Percentiles rank a stretch among this genome's conserved stretches.
Evolutionary conservation across 345 rosid species (phyloP).

Genomic region (Lenwebbia sp.): DNA sequence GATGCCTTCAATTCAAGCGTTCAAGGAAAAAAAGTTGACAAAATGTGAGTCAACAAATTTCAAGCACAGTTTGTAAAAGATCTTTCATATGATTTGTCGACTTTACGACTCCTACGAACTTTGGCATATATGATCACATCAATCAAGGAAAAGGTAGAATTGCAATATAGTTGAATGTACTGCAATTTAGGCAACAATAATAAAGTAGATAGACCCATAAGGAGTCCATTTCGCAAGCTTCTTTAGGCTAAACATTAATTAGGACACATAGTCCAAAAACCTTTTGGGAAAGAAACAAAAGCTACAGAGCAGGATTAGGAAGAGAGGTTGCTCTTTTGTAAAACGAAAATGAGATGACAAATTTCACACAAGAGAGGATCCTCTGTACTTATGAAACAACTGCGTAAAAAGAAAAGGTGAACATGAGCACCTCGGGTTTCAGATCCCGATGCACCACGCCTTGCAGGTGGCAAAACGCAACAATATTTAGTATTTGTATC

Average conservation of each 20-base stretch:
- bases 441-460: conserved; percentile 98
- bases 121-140: neutral
- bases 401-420: neutral
- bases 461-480: conserved; percentile 92
- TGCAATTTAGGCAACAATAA: neutral
- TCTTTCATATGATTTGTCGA: neutral
- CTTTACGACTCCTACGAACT: neutral
- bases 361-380: neutral
- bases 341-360: neutral
- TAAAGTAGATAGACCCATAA: neutral
- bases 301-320: neutral
- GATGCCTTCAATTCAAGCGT: neutral
- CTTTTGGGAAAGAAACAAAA: neutral
- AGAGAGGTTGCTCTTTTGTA: neutral
- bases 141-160: neutral
- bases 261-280: neutral
- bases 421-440: conserved; percentile 73
- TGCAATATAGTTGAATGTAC: neutral
- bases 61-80: neutral
- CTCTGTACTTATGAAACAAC: neutral
- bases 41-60: neutral
- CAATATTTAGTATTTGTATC: conserved; percentile 83
- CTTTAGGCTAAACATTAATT: neutral
- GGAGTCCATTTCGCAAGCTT: neutral
- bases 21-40: neutral